Percentiles rank a stretch among this genome's conserved stretches.
These are phyloP conservation scores for Aspergillus ellipticus DNA, from an alignment of 495 filamentous ascomycete species.

Conservation along the genomic window DNA sequence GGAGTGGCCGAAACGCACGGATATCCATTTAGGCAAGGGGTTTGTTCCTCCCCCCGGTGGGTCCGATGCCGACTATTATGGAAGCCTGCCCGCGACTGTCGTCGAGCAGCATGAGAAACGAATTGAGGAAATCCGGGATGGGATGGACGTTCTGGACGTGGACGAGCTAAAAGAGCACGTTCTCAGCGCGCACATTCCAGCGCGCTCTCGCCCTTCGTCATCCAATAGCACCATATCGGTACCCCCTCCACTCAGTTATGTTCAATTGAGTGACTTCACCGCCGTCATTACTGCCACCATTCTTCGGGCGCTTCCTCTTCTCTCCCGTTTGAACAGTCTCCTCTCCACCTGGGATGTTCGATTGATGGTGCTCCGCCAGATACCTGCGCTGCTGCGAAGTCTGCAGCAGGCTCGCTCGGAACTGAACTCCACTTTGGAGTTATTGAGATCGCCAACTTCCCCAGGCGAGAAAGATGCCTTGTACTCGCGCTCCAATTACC, in stretches of 20 bases:
- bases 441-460: constrained; percentile 40
- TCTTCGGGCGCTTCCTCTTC: constrained; percentile 75
- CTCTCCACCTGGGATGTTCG: constrained; percentile 75
- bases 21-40: constrained; percentile 41
- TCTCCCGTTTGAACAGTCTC: constrained; percentile 66
- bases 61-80: constrained; percentile 55
- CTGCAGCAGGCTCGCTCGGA: constrained; percentile 60
- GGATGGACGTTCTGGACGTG: constrained; percentile 75
- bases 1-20: constrained; percentile 59
- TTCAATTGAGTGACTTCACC: constrained; percentile 76
- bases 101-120: constrained; percentile 67
- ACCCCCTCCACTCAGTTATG: constrained; percentile 53
- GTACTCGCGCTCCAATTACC: constrained; percentile 50
- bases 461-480: constrained; percentile 16
- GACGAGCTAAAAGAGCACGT: constrained; percentile 91
- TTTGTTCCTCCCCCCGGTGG: constrained; percentile 50
- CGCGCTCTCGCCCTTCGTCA: constrained; percentile 52
- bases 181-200: constrained; percentile 68
- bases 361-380: constrained; percentile 64
- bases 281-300: constrained; percentile 86
- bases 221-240: constrained; percentile 49
- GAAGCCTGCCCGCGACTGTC: constrained; percentile 59
- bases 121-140: constrained; percentile 71
- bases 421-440: constrained; percentile 59
- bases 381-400: constrained; percentile 64